Evolutionary conservation across 768 basidiomycete genomes (phyloP).

Genomic region (Phlebiopsis flavidoalba): DNA sequence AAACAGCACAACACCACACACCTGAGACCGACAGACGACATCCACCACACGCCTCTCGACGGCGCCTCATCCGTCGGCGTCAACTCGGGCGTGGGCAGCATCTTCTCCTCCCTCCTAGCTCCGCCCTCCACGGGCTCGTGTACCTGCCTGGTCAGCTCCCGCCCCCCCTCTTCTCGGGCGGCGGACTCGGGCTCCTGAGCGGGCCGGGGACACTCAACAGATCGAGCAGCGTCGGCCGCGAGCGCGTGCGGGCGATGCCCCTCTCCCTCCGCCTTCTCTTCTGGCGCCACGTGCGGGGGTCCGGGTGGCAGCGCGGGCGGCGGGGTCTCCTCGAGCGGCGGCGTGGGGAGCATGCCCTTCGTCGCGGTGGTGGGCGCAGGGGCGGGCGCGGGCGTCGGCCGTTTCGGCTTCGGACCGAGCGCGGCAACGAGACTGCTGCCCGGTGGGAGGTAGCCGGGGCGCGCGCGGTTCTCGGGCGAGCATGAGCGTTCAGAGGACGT

Average conservation of each 20-base stretch:
- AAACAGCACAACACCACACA: too few relatives aligned
- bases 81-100: background rate
- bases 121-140: too few relatives aligned
- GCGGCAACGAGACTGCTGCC: background rate
- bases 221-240: constrained; percentile 5
- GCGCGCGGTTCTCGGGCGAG: background rate
- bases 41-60: too few relatives aligned
- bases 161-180: background rate
- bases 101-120: background rate
- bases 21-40: too few relatives aligned
- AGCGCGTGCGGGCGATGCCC: background rate
- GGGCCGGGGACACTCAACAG: constrained; percentile 2
- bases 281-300: background rate
- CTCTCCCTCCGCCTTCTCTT: background rate
- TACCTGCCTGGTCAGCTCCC: too few relatives aligned
- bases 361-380: background rate
- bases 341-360: background rate
- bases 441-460: background rate
- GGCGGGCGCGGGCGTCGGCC: background rate
- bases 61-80: background rate
- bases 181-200: background rate
- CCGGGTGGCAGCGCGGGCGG: too few relatives aligned
- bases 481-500: constrained; percentile 7
- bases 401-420: background rate
- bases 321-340: background rate